These are phyloP conservation scores for Biscogniauxia sp. DNA, from an alignment of 2,329 filamentous ascomycete species.

Conservation along the genomic window DNA sequence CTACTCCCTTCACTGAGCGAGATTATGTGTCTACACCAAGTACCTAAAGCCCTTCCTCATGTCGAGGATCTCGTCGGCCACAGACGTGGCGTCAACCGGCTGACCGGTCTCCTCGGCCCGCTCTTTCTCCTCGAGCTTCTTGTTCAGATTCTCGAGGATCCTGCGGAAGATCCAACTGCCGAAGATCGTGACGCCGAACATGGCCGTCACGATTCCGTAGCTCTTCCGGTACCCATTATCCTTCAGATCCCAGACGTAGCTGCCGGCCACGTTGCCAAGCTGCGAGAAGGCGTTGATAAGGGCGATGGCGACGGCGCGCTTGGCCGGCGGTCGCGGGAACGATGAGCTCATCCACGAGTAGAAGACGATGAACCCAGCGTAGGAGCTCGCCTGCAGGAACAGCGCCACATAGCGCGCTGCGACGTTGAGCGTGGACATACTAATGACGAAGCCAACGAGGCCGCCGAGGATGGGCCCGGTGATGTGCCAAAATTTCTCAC, in stretches of 20 bases:
- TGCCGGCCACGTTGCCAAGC: conserved; percentile 58
- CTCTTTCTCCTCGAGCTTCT: conserved; percentile 45
- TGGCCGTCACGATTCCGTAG: conserved; percentile 62
- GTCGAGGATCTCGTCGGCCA: conserved; percentile 42
- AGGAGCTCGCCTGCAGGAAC: conserved; percentile 57
- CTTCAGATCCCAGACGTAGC: conserved; percentile 60
- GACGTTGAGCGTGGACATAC: conserved; percentile 54
- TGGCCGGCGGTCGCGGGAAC: conserved; percentile 57
- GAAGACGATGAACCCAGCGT: conserved; percentile 58
- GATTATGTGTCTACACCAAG: conserved; percentile 38
- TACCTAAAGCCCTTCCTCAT: conserved; percentile 49
- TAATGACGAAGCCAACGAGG: conserved; percentile 57
- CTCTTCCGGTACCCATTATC: conserved; percentile 62
- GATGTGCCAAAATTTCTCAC: conserved; percentile 62
- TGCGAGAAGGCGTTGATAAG: conserved; percentile 59
- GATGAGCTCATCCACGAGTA: conserved; percentile 58
- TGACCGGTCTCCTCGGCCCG: conserved; percentile 36
- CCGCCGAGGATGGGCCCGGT: conserved; percentile 51
- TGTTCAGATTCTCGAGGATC: conserved; percentile 47
- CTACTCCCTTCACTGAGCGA: neutral
- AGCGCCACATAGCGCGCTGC: conserved; percentile 59
- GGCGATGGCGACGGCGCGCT: conserved; percentile 59
- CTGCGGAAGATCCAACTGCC: conserved; percentile 49
- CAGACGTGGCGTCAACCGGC: conserved; percentile 37
- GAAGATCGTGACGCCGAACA: conserved; percentile 59